Base-by-base conservation (phyloP, 768 basidiomycete species). In the Amanita molliuscula region DNA sequence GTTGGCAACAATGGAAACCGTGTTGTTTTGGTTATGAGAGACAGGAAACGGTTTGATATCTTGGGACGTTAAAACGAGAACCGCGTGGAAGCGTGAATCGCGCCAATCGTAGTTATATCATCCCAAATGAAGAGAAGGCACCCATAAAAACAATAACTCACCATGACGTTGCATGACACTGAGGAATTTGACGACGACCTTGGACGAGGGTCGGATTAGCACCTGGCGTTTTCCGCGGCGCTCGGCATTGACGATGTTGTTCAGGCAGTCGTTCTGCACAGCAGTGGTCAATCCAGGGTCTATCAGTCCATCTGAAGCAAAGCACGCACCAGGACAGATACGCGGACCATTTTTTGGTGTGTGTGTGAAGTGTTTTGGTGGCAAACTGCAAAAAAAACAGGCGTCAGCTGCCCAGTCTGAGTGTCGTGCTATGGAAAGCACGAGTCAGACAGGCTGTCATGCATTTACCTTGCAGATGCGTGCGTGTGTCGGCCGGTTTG, bases 161-260 rank as follows among this genome's bases (percentile, higher is more conserved):
- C 95, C 96, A 73, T 98, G 95, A 58, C 94, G 88, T 72, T 99
- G 96, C 91, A 98, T 97, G 63, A 98, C 96, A 58, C 82, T 86
- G 58, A 99, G 74, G 73, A 97, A 96, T 70, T 96, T 96, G 59
- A 99, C 85, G 56, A 97, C 81, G 67, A 99, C 96, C 74, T 99
- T 99, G 57, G 92, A 95, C 3, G 88, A 91, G 50, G 96, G 96
- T 45, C 95, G 84, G 69, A 99, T 81, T 61, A 99, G 85, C 55
- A 99, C 96, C 74, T 99, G 96, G 62, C 96, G 91, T 78, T 99
- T 99, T 63, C 96, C 96, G 64, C 93, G 89, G 66, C 92, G 91
- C 77, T 98, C 96, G 64, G 96, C 96, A 59, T 99, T 99, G 83
- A 96, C 91, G 59, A 97, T 96, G 81, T 89, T 95, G 82, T 95